A percentile compares a stretch with the other conserved stretches of the same genome.
These are phyloP conservation scores for Leucaena leucocephala DNA, from an alignment of 306 rosid species.

Conservation along the genomic window DNA sequence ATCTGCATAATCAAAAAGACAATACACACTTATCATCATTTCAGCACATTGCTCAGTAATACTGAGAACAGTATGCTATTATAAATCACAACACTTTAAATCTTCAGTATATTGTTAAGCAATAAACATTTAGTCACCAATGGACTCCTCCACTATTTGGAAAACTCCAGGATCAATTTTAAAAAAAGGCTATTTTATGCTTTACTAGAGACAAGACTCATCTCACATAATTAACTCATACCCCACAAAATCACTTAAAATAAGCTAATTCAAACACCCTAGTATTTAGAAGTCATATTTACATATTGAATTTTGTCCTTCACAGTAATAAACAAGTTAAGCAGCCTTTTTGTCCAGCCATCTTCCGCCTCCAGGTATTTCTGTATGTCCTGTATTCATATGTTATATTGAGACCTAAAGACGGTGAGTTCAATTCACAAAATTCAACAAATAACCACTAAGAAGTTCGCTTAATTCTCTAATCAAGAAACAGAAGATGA, in stretches of 20 bases:
- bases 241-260: too few species aligned
- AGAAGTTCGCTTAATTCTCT: not conserved
- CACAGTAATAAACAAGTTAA: not conserved
- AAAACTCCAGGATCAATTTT: too few species aligned
- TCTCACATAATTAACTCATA: too few species aligned
- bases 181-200: too few species aligned
- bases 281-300: not conserved
- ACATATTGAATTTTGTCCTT: not conserved
- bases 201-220: too few species aligned
- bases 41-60: not conserved
- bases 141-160: not conserved
- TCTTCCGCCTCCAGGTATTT: not conserved
- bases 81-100: not conserved
- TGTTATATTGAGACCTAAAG: not conserved
- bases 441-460: not conserved
- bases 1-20: slow-evolving; percentile 58
- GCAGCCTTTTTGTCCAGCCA: not conserved
- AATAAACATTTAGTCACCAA: not conserved
- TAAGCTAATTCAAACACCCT: too few species aligned
- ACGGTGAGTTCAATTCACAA: not conserved
- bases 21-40: not conserved
- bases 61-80: slow-evolving; percentile 3
- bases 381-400: not conserved
- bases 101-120: slow-evolving; percentile 1
- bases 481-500: not conserved